These are phyloP conservation scores for Maudiozyma saulgeensis DNA, from an alignment of 805 yeast species.

Conservation along the genomic window DNA sequence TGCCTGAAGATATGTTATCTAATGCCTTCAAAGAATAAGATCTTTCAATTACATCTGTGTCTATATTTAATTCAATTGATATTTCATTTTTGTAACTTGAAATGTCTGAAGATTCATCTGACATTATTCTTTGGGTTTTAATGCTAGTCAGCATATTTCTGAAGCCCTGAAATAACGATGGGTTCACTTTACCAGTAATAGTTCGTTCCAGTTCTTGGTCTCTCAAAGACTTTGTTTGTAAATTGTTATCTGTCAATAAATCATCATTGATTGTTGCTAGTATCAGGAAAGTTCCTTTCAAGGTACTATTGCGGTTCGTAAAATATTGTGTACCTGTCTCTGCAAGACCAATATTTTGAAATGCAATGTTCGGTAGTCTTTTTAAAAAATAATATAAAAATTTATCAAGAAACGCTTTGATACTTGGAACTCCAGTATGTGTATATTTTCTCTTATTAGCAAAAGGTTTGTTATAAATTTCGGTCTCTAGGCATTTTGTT, in stretches of 20 bases:
- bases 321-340: conserved; percentile 30
- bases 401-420: background rate
- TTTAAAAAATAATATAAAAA: background rate
- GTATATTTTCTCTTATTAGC: no score
- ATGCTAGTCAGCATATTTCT: conserved; percentile 44
- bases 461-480: no score
- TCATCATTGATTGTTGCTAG: conserved; percentile 51
- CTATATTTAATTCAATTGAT: background rate
- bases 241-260: conserved; percentile 33
- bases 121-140: conserved; percentile 15
- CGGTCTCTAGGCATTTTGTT: no score
- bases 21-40: conserved; percentile 34
- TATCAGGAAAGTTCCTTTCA: conserved; percentile 39
- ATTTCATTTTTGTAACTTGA: background rate
- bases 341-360: conserved; percentile 26
- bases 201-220: background rate
- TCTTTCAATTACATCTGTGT: conserved; percentile 5
- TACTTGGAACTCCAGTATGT: no score
- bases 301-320: conserved; percentile 27
- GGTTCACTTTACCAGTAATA: conserved; percentile 23
- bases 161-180: conserved; percentile 63
- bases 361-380: background rate
- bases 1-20: conserved; percentile 30
- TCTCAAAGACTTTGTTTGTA: background rate
- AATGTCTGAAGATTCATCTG: background rate